Evolutionary conservation across 2,329 filamentous ascomycete genomes (phyloP), one percentile per base, ranked within the genome.

Genomic region (Aureobasidium vineae): DNA sequence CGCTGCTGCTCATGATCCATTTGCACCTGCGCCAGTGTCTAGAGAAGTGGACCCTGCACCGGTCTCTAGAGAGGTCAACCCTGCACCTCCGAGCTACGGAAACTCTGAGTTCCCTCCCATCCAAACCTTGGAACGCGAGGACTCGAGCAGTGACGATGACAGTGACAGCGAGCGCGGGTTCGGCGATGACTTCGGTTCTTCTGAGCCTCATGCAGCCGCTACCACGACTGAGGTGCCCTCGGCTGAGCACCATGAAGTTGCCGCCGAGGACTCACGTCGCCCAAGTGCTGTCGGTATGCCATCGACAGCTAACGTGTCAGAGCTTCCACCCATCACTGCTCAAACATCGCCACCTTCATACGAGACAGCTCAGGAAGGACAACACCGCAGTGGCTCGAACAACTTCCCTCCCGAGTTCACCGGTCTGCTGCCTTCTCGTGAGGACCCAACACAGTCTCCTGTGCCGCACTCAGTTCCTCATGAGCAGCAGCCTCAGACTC

Each of bases 141-240:
- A 94, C 28, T 89, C 96, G 28, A 63, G 59, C 33, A 61, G 57
- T 6, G 92, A 96, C 64, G 90, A 93, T 33, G 89, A 96, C 26
- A 93, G 90, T 36, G 79, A 79, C 26, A 85, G 86, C 57, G 92
- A 91, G 49, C 80, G 79, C 72, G 92, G 93, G 0, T 98, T 98
- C 74, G 94, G 96, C 59, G 95, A 99, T 74, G 89, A 97, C 76
- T 98, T 98, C 75, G 88, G 90, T 0, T 87, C 90, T 84, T 85
- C 36, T 83, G 80, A 50, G 77, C 82, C 1, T 72, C 61, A 60
- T 13, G 60, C 66, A 66, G 15, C 67, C n/a, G 68, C 69, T 19
- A 65, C 56, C 21, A 59, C 67, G 3, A 59, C 66, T 21, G 28
- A 67, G 26, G 59, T 54, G 5, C 63, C 54, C 19, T 59, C 54